Conservation (phyloP, 1,284 basidiomycete species). For the Trametes sp. region DNA sequence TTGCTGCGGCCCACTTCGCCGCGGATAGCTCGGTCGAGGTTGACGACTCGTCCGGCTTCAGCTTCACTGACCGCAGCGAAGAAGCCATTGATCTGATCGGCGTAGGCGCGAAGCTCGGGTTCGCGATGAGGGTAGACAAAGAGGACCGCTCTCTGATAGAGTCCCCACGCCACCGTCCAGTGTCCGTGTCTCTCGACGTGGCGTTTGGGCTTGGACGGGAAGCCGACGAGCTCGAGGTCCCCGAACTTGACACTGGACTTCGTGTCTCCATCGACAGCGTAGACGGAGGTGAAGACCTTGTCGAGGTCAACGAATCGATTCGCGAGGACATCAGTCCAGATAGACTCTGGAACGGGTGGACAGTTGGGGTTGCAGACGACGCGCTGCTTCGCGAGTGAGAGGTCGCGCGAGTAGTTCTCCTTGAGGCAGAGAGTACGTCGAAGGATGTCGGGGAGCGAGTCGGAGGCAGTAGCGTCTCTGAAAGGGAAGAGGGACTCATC, state of each 20-base stretch:
- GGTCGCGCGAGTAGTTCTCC: too few species aligned
- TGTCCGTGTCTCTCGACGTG: slow-evolving; percentile 29
- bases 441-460: too few species aligned
- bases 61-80: slow-evolving; percentile 30
- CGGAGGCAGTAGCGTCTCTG: too few species aligned
- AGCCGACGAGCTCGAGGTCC: slow-evolving; percentile 29
- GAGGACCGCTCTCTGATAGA: slow-evolving; percentile 29
- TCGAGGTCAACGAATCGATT: slow-evolving; percentile 36
- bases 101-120: slow-evolving; percentile 38
- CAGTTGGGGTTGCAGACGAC: too few species aligned
- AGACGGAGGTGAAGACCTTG: slow-evolving; percentile 31
- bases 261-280: slow-evolving; percentile 26
- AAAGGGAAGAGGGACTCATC: too few species aligned
- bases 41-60: slow-evolving; percentile 35
- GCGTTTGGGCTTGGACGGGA: not conserved
- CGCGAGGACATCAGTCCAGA: slow-evolving; percentile 29
- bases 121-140: slow-evolving; percentile 41
- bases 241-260: slow-evolving; percentile 30
- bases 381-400: too few species aligned
- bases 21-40: slow-evolving; percentile 40
- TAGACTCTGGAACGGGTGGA: slow-evolving; percentile 13
- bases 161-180: slow-evolving; percentile 24
- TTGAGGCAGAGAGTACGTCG: too few species aligned
- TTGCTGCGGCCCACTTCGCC: slow-evolving; percentile 33
- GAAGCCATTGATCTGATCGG: slow-evolving; percentile 31